These are phyloP conservation scores for Phtheirospermum japonicum DNA, from an alignment of 257 asterid genomes.

Conservation along the genomic window DNA sequence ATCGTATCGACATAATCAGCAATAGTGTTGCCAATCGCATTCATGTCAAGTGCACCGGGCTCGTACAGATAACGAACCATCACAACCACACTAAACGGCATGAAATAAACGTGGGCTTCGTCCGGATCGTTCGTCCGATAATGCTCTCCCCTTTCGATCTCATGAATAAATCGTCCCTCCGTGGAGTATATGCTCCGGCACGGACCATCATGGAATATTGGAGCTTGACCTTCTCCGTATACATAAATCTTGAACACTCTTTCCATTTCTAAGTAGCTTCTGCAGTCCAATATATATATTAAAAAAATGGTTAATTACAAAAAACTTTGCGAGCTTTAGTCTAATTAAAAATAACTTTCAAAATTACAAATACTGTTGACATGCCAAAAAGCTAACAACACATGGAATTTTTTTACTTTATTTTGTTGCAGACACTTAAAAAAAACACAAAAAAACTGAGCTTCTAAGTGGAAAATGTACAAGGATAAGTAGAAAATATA, in stretches of 20 bases:
- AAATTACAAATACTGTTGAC: not conserved
- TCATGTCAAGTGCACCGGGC: constrained; percentile 41
- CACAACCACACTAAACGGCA: constrained; percentile 71
- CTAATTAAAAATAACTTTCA: too few relatives aligned
- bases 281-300: constrained; percentile 20
- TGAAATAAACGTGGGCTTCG: constrained; percentile 72
- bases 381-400: too few relatives aligned
- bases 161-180: constrained; percentile 79
- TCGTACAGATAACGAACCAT: constrained; percentile 65
- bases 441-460: too few relatives aligned
- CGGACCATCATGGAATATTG: constrained; percentile 79
- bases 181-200: constrained; percentile 76
- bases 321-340: too few relatives aligned
- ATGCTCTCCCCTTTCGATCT: constrained; percentile 54
- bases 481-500: constrained; percentile 22
- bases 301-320: too few relatives aligned
- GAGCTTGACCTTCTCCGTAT: constrained; percentile 82
- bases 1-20: constrained; percentile 61
- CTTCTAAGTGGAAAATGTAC: too few relatives aligned
- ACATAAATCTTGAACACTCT: constrained; percentile 67
- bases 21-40: constrained; percentile 47
- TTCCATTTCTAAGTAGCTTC: constrained; percentile 88
- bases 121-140: constrained; percentile 59
- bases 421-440: too few relatives aligned
- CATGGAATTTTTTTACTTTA: too few relatives aligned